Conservation (phyloP, 495 filamentous ascomycete genomes). For the Penicillium manginii region DNA sequence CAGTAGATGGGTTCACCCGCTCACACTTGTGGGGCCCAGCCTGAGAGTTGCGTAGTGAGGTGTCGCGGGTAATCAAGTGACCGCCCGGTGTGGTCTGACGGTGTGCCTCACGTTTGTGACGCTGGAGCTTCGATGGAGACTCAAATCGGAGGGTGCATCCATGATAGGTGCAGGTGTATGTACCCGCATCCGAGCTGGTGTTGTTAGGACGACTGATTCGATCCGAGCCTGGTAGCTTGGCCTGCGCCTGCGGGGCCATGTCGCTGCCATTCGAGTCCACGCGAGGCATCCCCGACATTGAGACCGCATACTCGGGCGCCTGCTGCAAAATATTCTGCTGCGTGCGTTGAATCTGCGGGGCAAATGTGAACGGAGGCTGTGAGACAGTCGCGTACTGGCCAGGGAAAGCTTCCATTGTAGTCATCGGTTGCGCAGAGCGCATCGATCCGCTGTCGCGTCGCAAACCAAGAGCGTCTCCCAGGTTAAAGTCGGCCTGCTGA, state of each 20-base stretch:
- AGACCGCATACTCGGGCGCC: slow-evolving; percentile 55
- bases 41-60: slow-evolving; percentile 73
- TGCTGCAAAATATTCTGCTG: slow-evolving; percentile 47
- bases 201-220: slow-evolving; percentile 58
- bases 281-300: slow-evolving; percentile 52
- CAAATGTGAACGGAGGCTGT: slow-evolving; percentile 33
- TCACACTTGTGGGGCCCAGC: slow-evolving; percentile 89
- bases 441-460: slow-evolving; percentile 52
- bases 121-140: slow-evolving; percentile 81
- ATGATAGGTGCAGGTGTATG: slow-evolving; percentile 94
- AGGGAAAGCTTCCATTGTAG: slow-evolving; percentile 46
- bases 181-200: slow-evolving; percentile 76
- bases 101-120: slow-evolving; percentile 94
- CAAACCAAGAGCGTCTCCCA: slow-evolving; percentile 44
- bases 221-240: slow-evolving; percentile 36
- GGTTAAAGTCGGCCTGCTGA: slow-evolving; percentile 45
- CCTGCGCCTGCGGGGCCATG: slow-evolving; percentile 33
- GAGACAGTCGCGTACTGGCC: slow-evolving; percentile 39
- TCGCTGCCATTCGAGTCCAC: slow-evolving; percentile 69
- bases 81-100: slow-evolving; percentile 61
- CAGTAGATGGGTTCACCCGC: slow-evolving; percentile 91
- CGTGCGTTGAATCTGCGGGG: slow-evolving; percentile 59
- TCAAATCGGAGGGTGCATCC: slow-evolving; percentile 89
- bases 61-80: slow-evolving; percentile 46
- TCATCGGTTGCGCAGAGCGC: slow-evolving; percentile 44